Conservation (phyloP, 257 asterid genomes). For the Rauvolfia tetraphylla region DNA sequence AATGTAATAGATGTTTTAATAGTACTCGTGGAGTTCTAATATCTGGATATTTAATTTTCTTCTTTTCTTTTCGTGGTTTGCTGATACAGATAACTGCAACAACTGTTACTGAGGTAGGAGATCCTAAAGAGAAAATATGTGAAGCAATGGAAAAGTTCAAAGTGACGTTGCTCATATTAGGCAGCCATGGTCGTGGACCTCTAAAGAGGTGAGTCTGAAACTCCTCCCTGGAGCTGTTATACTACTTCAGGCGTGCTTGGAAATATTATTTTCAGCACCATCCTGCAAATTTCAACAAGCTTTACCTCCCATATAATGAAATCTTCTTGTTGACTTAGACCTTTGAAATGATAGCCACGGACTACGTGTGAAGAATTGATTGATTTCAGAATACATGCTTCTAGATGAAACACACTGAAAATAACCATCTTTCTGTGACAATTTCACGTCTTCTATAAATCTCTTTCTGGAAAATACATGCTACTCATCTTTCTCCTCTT, state of each 20-base stretch:
- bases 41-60: neutral
- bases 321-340: neutral
- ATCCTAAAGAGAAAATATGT: slow-evolving; percentile 47
- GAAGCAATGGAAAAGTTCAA: slow-evolving; percentile 45
- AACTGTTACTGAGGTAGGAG: slow-evolving; percentile 46
- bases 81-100: slow-evolving; percentile 40
- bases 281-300: neutral
- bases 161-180: slow-evolving; percentile 40
- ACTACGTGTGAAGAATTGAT: too few relatives aligned
- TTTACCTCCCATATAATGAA: neutral
- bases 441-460: too few relatives aligned
- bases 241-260: neutral
- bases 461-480: too few relatives aligned
- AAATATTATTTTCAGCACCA: neutral
- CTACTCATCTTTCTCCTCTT: too few relatives aligned
- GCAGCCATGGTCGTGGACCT: slow-evolving; percentile 45
- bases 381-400: too few relatives aligned
- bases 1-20: neutral
- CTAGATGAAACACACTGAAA: too few relatives aligned
- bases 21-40: neutral
- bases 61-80: neutral
- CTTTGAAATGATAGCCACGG: neutral
- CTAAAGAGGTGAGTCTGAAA: slow-evolving; percentile 35
- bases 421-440: too few relatives aligned
- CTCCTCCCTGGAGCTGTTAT: neutral